Conservation (phyloP, 495 filamentous ascomycete species). For the Penicillium mononematosum region DNA sequence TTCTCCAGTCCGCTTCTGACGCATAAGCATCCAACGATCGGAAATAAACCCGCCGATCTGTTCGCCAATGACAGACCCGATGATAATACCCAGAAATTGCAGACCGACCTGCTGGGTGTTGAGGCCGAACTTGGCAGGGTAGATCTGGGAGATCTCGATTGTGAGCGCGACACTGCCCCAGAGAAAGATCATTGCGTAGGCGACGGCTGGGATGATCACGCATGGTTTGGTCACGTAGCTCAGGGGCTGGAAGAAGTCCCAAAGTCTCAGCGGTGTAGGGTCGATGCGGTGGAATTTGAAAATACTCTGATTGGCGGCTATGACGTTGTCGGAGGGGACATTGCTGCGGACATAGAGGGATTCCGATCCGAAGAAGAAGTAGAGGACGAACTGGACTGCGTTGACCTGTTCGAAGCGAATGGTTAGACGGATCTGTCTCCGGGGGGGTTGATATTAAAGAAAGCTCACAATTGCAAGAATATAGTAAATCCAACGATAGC, state of each 20-base stretch:
- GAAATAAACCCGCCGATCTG: conserved; percentile 53
- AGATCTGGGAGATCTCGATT: conserved; percentile 54
- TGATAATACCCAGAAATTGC: conserved; percentile 54
- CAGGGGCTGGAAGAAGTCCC: conserved; percentile 52
- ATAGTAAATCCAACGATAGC: conserved; percentile 50
- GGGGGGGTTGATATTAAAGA: background rate
- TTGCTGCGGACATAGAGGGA: conserved; percentile 47
- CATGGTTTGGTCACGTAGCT: conserved; percentile 35
- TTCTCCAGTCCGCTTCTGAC: conserved; percentile 23
- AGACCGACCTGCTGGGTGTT: conserved; percentile 54
- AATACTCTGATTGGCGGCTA: conserved; percentile 27
- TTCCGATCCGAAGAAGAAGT: conserved; percentile 54
- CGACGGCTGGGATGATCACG: conserved; percentile 48
- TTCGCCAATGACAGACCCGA: conserved; percentile 56
- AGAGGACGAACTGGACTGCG: conserved; percentile 52
- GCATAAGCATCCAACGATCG: conserved; percentile 50
- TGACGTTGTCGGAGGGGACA: conserved; percentile 3
- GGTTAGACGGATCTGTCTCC: background rate
- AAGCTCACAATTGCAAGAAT: conserved; percentile 41
- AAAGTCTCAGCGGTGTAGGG: conserved; percentile 40
- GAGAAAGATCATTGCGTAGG: conserved; percentile 55
- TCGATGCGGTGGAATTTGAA: conserved; percentile 51
- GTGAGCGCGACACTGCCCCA: conserved; percentile 49
- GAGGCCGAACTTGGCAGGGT: conserved; percentile 49
- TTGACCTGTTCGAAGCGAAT: conserved; percentile 40